phyloP scores from a whole-genome alignment of 1,284 basidiomycete species.

The Apiotrichum brassicae region DNA sequence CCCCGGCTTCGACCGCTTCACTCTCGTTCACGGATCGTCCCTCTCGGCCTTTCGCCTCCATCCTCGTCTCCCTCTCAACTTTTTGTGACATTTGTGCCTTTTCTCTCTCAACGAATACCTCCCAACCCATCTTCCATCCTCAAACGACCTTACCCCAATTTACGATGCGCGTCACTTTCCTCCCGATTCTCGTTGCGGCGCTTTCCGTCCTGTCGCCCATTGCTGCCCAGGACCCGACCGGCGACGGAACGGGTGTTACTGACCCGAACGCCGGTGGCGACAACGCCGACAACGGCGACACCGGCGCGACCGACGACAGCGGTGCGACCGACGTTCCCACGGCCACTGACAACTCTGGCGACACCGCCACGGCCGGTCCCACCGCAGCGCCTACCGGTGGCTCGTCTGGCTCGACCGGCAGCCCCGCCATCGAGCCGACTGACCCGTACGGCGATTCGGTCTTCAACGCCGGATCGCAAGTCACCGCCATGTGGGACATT shows the following conservation, averaged over 20 bases:
- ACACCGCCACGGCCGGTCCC: slow-evolving; percentile 2
- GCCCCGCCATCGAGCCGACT: slow-evolving; percentile 41
- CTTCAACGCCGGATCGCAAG: slow-evolving; percentile 32
- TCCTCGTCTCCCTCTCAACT: background rate
- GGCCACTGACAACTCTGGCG: slow-evolving; percentile 6
- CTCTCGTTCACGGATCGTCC: background rate
- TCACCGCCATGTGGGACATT: slow-evolving; percentile 39
- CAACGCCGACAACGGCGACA: background rate
- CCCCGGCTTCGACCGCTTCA: background rate
- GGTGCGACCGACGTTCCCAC: slow-evolving; percentile 1
- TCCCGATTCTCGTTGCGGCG: slow-evolving; percentile 2
- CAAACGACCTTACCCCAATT: background rate
- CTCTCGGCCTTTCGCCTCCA: background rate
- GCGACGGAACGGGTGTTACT: background rate
- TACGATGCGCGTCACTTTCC: slow-evolving; percentile 2
- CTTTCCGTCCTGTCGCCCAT: slow-evolving; percentile 6
- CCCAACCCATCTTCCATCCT: background rate
- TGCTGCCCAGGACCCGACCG: slow-evolving; percentile 8
- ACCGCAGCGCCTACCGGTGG: background rate
- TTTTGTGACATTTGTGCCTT: too few species aligned
- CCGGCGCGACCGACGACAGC: background rate
- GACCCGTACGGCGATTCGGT: slow-evolving; percentile 38
- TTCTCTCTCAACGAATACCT: too few species aligned
- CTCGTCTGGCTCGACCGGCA: background rate
- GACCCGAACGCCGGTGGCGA: background rate